Percentiles rank a stretch among this genome's conserved stretches.
These are phyloP conservation scores for Vaccinium darrowii DNA, from an alignment of 148 eudicot species.

Conservation along the genomic window DNA sequence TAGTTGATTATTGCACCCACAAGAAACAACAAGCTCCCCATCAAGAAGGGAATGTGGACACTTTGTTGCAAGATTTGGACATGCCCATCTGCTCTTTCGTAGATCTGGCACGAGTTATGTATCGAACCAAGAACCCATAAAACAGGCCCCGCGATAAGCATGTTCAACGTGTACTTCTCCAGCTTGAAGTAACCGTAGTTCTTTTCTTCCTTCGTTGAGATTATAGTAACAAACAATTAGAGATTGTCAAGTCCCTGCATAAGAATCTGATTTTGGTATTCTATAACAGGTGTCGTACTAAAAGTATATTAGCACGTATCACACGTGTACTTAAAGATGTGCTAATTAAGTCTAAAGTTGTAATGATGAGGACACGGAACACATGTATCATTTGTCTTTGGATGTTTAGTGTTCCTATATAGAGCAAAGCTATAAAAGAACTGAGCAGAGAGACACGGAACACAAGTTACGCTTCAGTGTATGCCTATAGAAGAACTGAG, in stretches of 20 bases:
- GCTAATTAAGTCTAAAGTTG: neutral
- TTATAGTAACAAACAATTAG: neutral
- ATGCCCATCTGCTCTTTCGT: constrained; percentile 84
- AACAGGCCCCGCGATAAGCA: constrained; percentile 69
- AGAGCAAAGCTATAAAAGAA: no score
- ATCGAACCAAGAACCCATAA: constrained; percentile 81
- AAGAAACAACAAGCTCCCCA: constrained; percentile 66
- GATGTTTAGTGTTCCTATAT: neutral
- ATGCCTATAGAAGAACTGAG: no score
- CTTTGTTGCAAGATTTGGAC: constrained; percentile 71
- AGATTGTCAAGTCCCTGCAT: neutral
- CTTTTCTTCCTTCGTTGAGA: constrained; percentile 53
- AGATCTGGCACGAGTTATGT: constrained; percentile 79
- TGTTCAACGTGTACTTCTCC: constrained; percentile 55
- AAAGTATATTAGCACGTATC: neutral
- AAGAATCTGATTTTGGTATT: neutral
- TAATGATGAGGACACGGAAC: neutral
- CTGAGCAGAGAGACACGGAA: no score
- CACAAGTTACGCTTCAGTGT: no score
- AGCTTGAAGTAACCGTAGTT: constrained; percentile 35
- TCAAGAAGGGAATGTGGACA: constrained; percentile 70
- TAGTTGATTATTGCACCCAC: constrained; percentile 54
- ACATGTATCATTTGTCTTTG: neutral
- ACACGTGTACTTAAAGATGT: neutral
- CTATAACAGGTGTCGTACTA: neutral